Percentiles rank a stretch among this genome's conserved stretches.
phyloP scores from a whole-genome alignment of 495 filamentous ascomycete species.

The Penicillium dipodomyicola region DNA sequence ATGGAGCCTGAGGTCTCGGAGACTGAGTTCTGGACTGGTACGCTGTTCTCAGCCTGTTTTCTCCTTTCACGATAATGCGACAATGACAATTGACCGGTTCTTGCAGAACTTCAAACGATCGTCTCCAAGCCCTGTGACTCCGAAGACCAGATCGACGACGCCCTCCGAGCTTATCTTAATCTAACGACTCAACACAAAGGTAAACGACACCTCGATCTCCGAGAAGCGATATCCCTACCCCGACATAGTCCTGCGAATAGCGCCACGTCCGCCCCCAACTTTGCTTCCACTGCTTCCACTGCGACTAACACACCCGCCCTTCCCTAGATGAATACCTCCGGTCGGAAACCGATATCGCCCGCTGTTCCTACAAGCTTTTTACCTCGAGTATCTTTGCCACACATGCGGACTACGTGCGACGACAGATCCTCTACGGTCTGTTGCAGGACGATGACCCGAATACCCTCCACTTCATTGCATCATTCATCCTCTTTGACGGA shows the following conservation, averaged over 20 bases:
- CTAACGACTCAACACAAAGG: slow-evolving; percentile 76
- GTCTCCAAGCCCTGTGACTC: slow-evolving; percentile 68
- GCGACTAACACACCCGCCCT: not conserved
- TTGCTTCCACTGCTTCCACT: not conserved
- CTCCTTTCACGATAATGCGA: slow-evolving; percentile 7
- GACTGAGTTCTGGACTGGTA: slow-evolving; percentile 91
- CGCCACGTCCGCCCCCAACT: not conserved
- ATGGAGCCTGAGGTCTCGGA: slow-evolving; percentile 65
- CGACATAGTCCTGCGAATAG: not conserved
- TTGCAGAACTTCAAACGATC: slow-evolving; percentile 75
- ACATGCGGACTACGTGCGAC: slow-evolving; percentile 83
- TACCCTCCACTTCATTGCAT: slow-evolving; percentile 76
- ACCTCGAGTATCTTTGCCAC: slow-evolving; percentile 68
- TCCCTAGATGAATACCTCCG: slow-evolving; percentile 69
- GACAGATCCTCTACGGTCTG: slow-evolving; percentile 87
- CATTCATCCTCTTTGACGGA: slow-evolving; percentile 89
- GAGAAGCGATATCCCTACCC: not conserved
- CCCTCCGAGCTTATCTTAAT: slow-evolving; percentile 76
- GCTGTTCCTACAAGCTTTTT: slow-evolving; percentile 78
- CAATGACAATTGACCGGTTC: slow-evolving; percentile 10
- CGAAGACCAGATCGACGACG: slow-evolving; percentile 81
- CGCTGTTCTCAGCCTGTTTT: slow-evolving; percentile 26
- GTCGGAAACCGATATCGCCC: slow-evolving; percentile 81
- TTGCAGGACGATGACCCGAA: slow-evolving; percentile 83
- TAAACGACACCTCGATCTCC: slow-evolving; percentile 20